A percentile compares a stretch with the other conserved stretches of the same genome.
Conservation (phyloP, 140 eudicot species). For the Oenanthe javanica region DNA sequence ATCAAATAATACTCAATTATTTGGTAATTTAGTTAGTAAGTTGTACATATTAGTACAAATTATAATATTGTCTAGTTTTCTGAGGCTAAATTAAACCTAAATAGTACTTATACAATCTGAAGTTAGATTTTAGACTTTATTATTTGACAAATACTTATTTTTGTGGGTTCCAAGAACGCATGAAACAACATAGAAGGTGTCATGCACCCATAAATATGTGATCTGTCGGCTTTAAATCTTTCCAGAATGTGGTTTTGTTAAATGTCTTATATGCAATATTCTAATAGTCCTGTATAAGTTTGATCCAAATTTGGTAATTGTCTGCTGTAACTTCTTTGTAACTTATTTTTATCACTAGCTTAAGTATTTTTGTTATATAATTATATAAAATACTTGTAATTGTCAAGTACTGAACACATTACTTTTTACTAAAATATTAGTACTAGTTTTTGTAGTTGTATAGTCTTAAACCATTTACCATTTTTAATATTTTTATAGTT, state of each 20-base stretch:
- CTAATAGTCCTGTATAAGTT: not conserved
- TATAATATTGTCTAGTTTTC: not conserved
- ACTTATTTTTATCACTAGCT: not conserved
- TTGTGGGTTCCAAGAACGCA: constrained; percentile 4
- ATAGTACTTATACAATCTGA: not conserved
- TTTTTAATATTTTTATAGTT: too few relatives aligned
- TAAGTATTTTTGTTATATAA: too few relatives aligned
- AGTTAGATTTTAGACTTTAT: not conserved
- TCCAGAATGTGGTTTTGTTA: not conserved
- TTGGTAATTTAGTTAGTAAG: not conserved
- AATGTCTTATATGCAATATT: not conserved
- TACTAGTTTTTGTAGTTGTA: too few relatives aligned
- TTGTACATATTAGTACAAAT: not conserved
- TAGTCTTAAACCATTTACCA: too few relatives aligned
- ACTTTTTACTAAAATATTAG: too few relatives aligned
- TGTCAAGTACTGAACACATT: too few relatives aligned
- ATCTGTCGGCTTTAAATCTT: not conserved
- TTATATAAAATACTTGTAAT: too few relatives aligned
- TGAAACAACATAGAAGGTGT: constrained; percentile 4
- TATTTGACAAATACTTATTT: not conserved
- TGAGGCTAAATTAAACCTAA: not conserved
- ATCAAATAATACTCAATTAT: not conserved
- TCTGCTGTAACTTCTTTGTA: not conserved
- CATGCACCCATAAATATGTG: not conserved
- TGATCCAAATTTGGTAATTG: not conserved